Evolutionary conservation across 495 filamentous ascomycete species (phyloP).

Genomic region (Penicillium subrubescens): DNA sequence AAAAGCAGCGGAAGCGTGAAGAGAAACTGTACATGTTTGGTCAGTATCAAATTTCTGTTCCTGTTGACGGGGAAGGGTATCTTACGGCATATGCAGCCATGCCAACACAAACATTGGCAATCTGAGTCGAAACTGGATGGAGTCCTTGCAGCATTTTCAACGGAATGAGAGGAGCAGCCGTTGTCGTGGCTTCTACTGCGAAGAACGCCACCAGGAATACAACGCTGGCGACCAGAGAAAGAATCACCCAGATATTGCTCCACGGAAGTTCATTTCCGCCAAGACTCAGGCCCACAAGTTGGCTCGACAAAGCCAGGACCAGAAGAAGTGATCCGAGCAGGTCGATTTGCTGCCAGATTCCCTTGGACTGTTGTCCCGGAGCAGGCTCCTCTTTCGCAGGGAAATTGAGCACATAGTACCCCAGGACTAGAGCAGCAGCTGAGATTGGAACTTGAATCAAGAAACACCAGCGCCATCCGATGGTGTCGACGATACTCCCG

Average conservation of each 20-base stretch:
- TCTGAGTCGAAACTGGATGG: conserved; percentile 54
- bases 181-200: conserved; percentile 56
- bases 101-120: conserved; percentile 63
- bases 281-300: conserved; percentile 61
- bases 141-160: conserved; percentile 56
- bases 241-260: conserved; percentile 57
- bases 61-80: not conserved
- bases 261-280: conserved; percentile 66
- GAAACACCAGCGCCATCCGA: conserved; percentile 69
- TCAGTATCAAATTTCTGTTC: not conserved
- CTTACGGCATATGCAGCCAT: conserved; percentile 66
- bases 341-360: conserved; percentile 59
- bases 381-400: conserved; percentile 25
- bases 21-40: conserved; percentile 51
- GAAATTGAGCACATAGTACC: conserved; percentile 55
- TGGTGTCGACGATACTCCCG: conserved; percentile 63
- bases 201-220: conserved; percentile 53
- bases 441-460: conserved; percentile 53
- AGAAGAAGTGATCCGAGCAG: conserved; percentile 55
- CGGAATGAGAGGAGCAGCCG: conserved; percentile 63
- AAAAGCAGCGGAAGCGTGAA: conserved; percentile 68
- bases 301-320: conserved; percentile 58
- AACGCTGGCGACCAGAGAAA: conserved; percentile 52
- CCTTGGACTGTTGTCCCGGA: conserved; percentile 25
- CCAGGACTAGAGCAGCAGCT: conserved; percentile 53